Percentiles rank a stretch among this genome's conserved stretches.
phyloP scores from a whole-genome alignment of 805 yeast genomes.

The Starmerella bacillaris region DNA sequence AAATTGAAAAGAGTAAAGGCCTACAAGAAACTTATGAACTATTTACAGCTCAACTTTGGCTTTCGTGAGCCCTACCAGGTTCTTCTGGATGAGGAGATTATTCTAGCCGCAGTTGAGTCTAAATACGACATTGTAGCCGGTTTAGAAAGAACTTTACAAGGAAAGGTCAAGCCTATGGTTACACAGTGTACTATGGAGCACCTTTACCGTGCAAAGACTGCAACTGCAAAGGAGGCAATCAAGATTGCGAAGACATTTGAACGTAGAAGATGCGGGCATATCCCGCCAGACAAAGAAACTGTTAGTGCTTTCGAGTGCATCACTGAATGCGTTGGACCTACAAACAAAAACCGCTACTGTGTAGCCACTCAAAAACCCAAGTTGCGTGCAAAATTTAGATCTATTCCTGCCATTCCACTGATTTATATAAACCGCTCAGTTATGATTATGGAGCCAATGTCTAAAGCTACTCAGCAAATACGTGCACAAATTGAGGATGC shows the following conservation, averaged over 20 bases:
- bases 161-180: conserved; percentile 71
- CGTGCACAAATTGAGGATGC: conserved; percentile 38
- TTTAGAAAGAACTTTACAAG: conserved; percentile 62
- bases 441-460: conserved; percentile 88
- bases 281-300: conserved; percentile 16
- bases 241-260: conserved; percentile 67
- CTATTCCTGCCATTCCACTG: conserved; percentile 77
- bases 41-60: conserved; percentile 67
- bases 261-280: conserved; percentile 81
- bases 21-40: conserved; percentile 80
- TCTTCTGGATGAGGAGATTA: conserved; percentile 63
- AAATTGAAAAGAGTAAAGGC: conserved; percentile 92
- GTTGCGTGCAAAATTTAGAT: conserved; percentile 50
- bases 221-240: conserved; percentile 39
- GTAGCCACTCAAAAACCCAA: conserved; percentile 69
- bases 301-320: conserved; percentile 60
- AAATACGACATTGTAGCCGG: conserved; percentile 72
- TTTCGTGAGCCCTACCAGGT: conserved; percentile 91
- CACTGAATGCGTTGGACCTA: conserved; percentile 15
- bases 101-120: conserved; percentile 44
- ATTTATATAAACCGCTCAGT: conserved; percentile 78
- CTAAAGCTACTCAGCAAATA: conserved; percentile 43
- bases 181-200: conserved; percentile 92
- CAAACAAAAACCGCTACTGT: conserved; percentile 78
- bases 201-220: conserved; percentile 52